These are phyloP conservation scores for Fusarium begoniae DNA, from an alignment of 2,329 filamentous ascomycete species.

Conservation along the genomic window DNA sequence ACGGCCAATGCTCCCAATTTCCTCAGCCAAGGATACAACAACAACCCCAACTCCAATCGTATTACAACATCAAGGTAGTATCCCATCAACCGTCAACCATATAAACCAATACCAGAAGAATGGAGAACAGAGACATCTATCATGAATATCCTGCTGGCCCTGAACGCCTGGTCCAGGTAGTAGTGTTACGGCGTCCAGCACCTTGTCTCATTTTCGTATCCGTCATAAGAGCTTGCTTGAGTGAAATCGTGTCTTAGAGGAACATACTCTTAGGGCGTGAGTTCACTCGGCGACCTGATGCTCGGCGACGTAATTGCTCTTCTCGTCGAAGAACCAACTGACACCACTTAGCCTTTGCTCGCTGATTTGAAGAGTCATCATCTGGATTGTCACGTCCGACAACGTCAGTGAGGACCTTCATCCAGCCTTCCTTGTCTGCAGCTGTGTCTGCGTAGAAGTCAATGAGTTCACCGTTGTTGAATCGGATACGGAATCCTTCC, in stretches of 20 bases:
- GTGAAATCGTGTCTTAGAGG: slow-evolving; percentile 47
- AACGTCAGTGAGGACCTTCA: slow-evolving; percentile 83
- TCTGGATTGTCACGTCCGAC: slow-evolving; percentile 65
- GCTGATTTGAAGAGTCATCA: slow-evolving; percentile 54
- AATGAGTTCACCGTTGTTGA: slow-evolving; percentile 97
- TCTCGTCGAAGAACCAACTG: slow-evolving; percentile 73
- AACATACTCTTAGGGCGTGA: slow-evolving; percentile 68
- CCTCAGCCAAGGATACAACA: slow-evolving; percentile 31
- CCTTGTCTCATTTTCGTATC: slow-evolving; percentile 36
- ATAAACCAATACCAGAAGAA: slow-evolving; percentile 30
- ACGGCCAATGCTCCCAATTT: slow-evolving; percentile 39
- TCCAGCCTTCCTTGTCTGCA: slow-evolving; percentile 92
- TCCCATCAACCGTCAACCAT: slow-evolving; percentile 31
- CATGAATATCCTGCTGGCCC: slow-evolving; percentile 32
- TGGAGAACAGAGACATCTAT: slow-evolving; percentile 38
- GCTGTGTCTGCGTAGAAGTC: slow-evolving; percentile 96
- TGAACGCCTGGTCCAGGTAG: slow-evolving; percentile 43
- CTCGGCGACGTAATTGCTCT: slow-evolving; percentile 64
- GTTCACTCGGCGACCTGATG: slow-evolving; percentile 62
- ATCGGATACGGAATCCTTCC: slow-evolving; percentile 97
- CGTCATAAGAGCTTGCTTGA: slow-evolving; percentile 7
- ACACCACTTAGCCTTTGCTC: slow-evolving; percentile 69
- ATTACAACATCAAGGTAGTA: slow-evolving; percentile 38
- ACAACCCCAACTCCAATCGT: slow-evolving; percentile 42
- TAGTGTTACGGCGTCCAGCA: slow-evolving; percentile 36